phyloP scores from a whole-genome alignment of 441 rosid genomes.

The Erodium moschatum region DNA sequence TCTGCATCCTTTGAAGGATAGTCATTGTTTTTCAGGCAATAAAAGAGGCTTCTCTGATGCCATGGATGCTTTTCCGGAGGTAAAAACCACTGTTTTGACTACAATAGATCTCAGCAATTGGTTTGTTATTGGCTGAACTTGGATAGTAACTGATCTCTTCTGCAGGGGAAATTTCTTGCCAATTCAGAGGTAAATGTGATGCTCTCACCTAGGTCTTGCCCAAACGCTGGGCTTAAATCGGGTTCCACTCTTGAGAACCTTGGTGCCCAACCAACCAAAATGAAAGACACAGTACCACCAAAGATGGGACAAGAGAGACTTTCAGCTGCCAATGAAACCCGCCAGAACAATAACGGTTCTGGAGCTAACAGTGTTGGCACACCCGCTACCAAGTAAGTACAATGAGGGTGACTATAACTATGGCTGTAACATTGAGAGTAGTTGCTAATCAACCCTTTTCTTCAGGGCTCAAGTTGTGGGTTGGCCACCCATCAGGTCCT shows the following conservation, averaged over 20 bases:
- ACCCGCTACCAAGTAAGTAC: constrained; percentile 35
- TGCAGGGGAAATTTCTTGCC: constrained; percentile 45
- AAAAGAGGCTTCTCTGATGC: constrained; percentile 47
- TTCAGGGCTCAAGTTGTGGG: constrained; percentile 71
- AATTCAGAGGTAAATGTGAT: constrained; percentile 38
- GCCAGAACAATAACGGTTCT: constrained; percentile 23
- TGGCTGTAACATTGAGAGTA: not conserved
- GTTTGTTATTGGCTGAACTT: constrained; percentile 15
- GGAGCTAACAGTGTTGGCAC: constrained; percentile 24
- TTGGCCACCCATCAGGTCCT: constrained; percentile 64
- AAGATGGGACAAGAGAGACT: constrained; percentile 34
- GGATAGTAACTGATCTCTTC: constrained; percentile 18
- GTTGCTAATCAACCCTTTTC: constrained; percentile 13
- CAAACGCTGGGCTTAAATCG: constrained; percentile 40
- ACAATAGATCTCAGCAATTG: not conserved
- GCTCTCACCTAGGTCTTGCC: constrained; percentile 46
- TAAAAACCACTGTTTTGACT: constrained; percentile 4
- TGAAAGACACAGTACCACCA: constrained; percentile 31
- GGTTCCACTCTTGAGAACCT: constrained; percentile 41
- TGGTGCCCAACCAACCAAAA: constrained; percentile 38
- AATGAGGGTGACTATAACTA: constrained; percentile 3
- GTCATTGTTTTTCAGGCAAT: constrained; percentile 30
- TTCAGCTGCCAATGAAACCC: constrained; percentile 25
- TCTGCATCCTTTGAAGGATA: constrained; percentile 33
- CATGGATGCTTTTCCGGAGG: constrained; percentile 42